Conservation (phyloP, 257 asterid genomes). For the Solanum sejunctum region DNA sequence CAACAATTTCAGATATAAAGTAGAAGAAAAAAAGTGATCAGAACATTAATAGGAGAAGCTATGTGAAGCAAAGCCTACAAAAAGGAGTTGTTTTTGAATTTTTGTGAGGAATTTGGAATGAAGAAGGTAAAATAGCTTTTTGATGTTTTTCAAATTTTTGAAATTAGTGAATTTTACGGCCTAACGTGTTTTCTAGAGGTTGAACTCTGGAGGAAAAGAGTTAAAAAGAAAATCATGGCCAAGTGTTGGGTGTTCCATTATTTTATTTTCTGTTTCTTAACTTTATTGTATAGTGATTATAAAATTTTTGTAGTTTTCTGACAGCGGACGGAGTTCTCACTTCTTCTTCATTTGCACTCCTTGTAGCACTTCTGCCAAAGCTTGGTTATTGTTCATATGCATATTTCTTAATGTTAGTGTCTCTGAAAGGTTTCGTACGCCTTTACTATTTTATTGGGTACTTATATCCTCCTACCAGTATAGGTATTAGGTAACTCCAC, state of each 20-base stretch:
- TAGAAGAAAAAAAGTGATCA: too few species aligned
- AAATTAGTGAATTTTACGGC: too few species aligned
- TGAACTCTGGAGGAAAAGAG: too few species aligned
- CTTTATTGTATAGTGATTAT: neutral
- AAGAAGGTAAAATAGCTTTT: too few species aligned
- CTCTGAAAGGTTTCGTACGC: neutral
- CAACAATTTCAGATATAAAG: too few species aligned
- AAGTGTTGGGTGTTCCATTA: neutral
- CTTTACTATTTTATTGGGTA: neutral
- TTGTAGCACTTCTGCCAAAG: neutral
- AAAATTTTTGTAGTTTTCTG: neutral
- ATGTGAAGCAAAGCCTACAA: too few species aligned
- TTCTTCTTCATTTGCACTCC: neutral
- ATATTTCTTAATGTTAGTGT: neutral
- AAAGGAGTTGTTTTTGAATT: too few species aligned
- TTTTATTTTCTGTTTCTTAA: neutral
- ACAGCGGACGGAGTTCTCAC: neutral
- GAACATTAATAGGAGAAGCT: too few species aligned
- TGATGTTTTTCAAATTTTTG: too few species aligned
- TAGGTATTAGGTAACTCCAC: neutral
- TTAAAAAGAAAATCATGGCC: too few species aligned
- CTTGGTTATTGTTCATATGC: neutral
- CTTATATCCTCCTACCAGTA: neutral
- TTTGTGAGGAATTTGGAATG: too few species aligned
- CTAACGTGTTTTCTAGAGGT: too few species aligned